phyloP scores from a whole-genome alignment of 139 green algal genomes.

The Chara braunii region DNA sequence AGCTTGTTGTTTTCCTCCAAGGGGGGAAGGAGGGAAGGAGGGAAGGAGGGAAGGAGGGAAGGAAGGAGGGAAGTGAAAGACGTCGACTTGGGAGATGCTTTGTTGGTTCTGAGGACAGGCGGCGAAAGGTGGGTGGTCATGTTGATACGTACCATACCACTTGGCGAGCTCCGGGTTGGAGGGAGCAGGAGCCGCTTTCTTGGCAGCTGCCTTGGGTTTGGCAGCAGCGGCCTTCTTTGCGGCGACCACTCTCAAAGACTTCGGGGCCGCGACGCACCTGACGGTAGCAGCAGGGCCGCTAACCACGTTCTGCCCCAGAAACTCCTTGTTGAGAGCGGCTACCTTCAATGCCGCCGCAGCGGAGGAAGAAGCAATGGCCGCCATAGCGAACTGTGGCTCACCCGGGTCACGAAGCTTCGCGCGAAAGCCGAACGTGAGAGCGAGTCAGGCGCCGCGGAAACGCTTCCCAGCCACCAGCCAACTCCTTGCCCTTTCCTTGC shows the following conservation, averaged over 20 bases:
- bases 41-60: too few relatives aligned
- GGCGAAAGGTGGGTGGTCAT: neutral
- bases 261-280: neutral
- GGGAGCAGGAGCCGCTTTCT: neutral
- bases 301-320: neutral
- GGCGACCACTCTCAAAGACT: neutral
- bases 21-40: too few relatives aligned
- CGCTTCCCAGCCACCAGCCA: neutral
- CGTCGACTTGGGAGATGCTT: too few relatives aligned
- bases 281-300: neutral
- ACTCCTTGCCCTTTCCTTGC: neutral
- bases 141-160: slow-evolving; percentile 33
- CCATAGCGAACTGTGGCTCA: neutral
- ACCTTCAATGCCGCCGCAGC: neutral
- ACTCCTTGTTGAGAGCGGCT: neutral
- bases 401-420: neutral
- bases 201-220: neutral
- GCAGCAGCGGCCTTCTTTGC: neutral
- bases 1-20: too few relatives aligned
- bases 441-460: neutral
- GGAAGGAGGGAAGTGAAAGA: too few relatives aligned
- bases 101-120: neutral
- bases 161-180: slow-evolving; percentile 16
- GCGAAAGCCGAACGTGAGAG: neutral
- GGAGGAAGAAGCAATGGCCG: neutral